Conservation (phyloP, 2,329 filamentous ascomycete genomes). For the Fusarium longipes region DNA sequence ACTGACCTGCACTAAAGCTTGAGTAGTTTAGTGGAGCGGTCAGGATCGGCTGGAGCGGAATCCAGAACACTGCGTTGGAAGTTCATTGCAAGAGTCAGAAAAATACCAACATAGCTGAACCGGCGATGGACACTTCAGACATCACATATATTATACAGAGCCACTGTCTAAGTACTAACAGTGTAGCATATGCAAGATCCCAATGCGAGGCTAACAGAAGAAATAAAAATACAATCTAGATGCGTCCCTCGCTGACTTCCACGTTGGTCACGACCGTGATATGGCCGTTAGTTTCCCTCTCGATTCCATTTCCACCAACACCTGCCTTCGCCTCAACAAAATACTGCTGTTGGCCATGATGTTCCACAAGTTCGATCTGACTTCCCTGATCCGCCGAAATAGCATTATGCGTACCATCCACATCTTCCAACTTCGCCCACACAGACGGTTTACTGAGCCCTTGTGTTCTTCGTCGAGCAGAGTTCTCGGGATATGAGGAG, state of each 20-base stretch:
- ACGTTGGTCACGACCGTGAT: conserved; percentile 48
- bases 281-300: conserved; percentile 24
- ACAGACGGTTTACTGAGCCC: conserved; percentile 37
- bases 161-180: fast-evolving
- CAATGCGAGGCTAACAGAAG: background rate
- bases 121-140: background rate
- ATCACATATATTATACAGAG: background rate
- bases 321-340: conserved; percentile 12
- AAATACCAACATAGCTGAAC: background rate
- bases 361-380: conserved; percentile 48
- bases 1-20: conserved; percentile 1
- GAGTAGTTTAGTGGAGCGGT: background rate
- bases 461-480: conserved; percentile 33
- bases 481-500: conserved; percentile 23
- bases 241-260: conserved; percentile 34
- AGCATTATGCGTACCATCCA: conserved; percentile 28
- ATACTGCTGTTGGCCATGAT: conserved; percentile 17
- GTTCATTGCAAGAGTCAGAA: background rate
- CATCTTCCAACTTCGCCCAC: conserved; percentile 50
- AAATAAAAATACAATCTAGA: background rate
- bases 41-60: conserved; percentile 18
- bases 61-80: background rate
- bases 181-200: fast-evolving
- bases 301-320: background rate
- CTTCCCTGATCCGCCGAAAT: conserved; percentile 40